Conservation (phyloP, 1,284 basidiomycete species). For the Erythrobasidium hasegawianum region DNA sequence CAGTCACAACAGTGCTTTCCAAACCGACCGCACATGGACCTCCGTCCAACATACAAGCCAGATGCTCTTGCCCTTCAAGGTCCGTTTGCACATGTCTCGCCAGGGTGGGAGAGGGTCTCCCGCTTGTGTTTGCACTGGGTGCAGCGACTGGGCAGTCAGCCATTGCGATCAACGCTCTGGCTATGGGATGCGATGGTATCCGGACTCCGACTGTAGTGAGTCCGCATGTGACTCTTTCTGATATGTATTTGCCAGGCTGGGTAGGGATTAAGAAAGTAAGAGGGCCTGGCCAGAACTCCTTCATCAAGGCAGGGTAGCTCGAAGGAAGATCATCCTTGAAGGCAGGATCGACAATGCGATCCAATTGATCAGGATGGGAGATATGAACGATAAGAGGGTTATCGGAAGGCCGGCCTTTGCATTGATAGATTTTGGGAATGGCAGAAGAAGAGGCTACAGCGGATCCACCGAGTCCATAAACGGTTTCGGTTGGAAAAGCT, state of each 20-base stretch:
- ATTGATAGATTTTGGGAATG: constrained; percentile 71
- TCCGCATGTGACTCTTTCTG: constrained; percentile 58
- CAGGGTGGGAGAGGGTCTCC: constrained; percentile 89
- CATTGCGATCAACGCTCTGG: constrained; percentile 78
- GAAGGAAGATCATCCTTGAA: constrained; percentile 46
- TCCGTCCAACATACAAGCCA: constrained; percentile 85
- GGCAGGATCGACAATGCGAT: constrained; percentile 35
- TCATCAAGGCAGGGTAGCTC: constrained; percentile 68
- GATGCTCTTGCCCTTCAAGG: constrained; percentile 58
- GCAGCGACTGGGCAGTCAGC: constrained; percentile 78
- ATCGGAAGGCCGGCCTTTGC: constrained; percentile 89
- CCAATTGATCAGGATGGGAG: constrained; percentile 65
- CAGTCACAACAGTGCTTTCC: constrained; percentile 90
- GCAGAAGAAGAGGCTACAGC: constrained; percentile 65
- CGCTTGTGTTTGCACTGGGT: constrained; percentile 91
- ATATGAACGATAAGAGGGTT: constrained; percentile 98
- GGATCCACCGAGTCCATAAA: constrained; percentile 90
- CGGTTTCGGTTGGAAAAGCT: constrained; percentile 95
- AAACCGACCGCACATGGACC: constrained; percentile 83
- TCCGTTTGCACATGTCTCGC: constrained; percentile 81
- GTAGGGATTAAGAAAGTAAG: constrained; percentile 87
- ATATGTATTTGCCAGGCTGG: constrained; percentile 53
- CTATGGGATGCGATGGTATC: constrained; percentile 91
- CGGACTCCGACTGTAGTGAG: constrained; percentile 83
- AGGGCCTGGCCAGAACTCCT: constrained; percentile 90